phyloP scores from a whole-genome alignment of 2,329 filamentous ascomycete genomes.

The Hypoxylon sp. region DNA sequence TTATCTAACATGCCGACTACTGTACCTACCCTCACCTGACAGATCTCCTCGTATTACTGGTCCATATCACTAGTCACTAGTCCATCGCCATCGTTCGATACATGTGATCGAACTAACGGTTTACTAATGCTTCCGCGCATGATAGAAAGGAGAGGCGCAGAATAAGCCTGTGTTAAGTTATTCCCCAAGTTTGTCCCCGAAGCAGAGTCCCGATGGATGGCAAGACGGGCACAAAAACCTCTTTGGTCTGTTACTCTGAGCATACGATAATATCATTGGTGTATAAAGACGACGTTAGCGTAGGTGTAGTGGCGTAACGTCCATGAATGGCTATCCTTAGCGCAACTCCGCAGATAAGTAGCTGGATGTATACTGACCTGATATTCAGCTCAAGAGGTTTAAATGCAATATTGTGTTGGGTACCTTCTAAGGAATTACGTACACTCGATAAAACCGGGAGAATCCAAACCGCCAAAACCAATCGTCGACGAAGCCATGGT shows the following conservation, averaged over 20 bases:
- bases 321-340: not conserved
- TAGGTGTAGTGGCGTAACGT: slow-evolving; percentile 1
- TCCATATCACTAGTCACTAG: too few relatives aligned
- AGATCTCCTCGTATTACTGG: too few relatives aligned
- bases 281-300: not conserved
- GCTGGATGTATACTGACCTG: not conserved
- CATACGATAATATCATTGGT: slow-evolving; percentile 2
- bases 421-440: slow-evolving; percentile 16
- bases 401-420: not conserved
- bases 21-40: too few relatives aligned
- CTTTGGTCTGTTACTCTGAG: not conserved
- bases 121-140: too few relatives aligned
- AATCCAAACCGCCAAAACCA: not conserved
- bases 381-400: slow-evolving; percentile 4
- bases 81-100: too few relatives aligned
- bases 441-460: slow-evolving; percentile 15
- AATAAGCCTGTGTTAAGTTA: too few relatives aligned
- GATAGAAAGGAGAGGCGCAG: too few relatives aligned
- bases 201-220: not conserved
- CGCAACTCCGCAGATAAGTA: not conserved
- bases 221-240: not conserved
- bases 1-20: too few relatives aligned
- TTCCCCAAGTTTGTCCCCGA: slow-evolving; percentile 5
- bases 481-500: slow-evolving; percentile 21
- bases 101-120: too few relatives aligned